Base-by-base conservation (phyloP, 352 stramenopile genomes). In the Globisporangium okanoganense region DNA sequence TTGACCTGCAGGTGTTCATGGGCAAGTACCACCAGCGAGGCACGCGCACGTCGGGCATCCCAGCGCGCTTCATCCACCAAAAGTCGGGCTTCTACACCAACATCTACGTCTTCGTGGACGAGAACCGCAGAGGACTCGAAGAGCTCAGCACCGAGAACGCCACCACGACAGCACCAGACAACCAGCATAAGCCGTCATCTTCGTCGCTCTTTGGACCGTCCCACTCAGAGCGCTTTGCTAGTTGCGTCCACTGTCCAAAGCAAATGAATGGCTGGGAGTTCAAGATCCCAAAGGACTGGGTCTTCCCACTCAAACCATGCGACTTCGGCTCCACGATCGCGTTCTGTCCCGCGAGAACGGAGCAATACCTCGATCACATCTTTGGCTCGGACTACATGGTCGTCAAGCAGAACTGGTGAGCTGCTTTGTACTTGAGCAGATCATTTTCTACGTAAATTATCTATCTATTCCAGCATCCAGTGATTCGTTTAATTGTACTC, bases 21-120 rank as follows among this genome's bases (percentile, higher is more conserved):
- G 69, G 57, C 38, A 49, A 44, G 48, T 35, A 69, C 2, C 58
- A 73, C 38, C 36, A 59, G 13, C 14, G 18, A 0, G 62, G 64
- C 14, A 60, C 50, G 10, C 56, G 71, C 1, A 65, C 58, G 40
- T n/a, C 61, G 0, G 51, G 62, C 29, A 58, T 76, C 33, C 71
- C 65, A 5, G 62, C 58, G 47, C 67, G 67, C 0, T 50, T 75
- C 29, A 53, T 73, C n/a, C 63, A 73, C 45, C 43, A 20, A 14
- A 25, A 41, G 7, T 72, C 61, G 4, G 67, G 59, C 14, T 41
- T 78, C 0, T 78, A 73, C 51, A 25, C 57, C 45, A 60, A 78
- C 38, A 57, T 78, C 35, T 76, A 72, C 43, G 68, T 71, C 24
- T 78, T 66, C 38, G 6, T 73, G 5, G 64, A 71, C 48, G 57